phyloP scores from a whole-genome alignment of 805 yeast species.

The Myxozyma lipomycoides region DNA sequence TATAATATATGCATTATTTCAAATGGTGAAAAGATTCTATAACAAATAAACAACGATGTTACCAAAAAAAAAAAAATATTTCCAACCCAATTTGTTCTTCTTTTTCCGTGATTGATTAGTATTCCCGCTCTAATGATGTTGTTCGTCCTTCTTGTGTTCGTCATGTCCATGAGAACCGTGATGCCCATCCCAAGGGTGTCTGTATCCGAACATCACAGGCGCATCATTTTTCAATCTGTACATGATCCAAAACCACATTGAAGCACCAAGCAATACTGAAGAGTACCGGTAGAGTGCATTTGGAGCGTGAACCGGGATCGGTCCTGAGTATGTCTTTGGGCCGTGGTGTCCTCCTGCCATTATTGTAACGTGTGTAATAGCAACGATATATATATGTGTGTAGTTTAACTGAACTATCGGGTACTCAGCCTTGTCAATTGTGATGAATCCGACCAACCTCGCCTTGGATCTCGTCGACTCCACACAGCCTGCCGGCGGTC shows the following conservation, averaged over 20 bases:
- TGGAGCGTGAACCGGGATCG: slow-evolving; percentile 61
- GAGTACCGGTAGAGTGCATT: slow-evolving; percentile 51
- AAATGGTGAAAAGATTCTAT: too few species aligned
- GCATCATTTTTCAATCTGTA: slow-evolving; percentile 54
- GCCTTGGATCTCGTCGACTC: not conserved
- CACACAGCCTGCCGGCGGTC: not conserved
- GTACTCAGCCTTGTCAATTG: not conserved
- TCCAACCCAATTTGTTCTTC: too few species aligned
- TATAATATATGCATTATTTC: too few species aligned
- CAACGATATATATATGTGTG: not conserved
- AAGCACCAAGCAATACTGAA: slow-evolving; percentile 69
- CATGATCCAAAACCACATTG: slow-evolving; percentile 86
- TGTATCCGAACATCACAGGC: slow-evolving; percentile 39
- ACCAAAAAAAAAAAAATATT: too few species aligned
- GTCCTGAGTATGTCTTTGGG: slow-evolving; percentile 50
- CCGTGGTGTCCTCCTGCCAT: slow-evolving; percentile 29
- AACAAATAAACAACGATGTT: too few species aligned
- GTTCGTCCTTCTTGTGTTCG: slow-evolving; percentile 29
- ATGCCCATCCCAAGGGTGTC: slow-evolving; percentile 43
- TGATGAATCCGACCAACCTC: not conserved
- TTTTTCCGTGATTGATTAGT: too few species aligned
- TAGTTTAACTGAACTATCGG: not conserved
- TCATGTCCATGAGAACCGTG: slow-evolving; percentile 22
- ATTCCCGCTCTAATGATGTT: slow-evolving; percentile 13
- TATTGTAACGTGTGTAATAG: not conserved